Conservation (phyloP, 139 green algal species). For the Tetraselmis chui region DNA sequence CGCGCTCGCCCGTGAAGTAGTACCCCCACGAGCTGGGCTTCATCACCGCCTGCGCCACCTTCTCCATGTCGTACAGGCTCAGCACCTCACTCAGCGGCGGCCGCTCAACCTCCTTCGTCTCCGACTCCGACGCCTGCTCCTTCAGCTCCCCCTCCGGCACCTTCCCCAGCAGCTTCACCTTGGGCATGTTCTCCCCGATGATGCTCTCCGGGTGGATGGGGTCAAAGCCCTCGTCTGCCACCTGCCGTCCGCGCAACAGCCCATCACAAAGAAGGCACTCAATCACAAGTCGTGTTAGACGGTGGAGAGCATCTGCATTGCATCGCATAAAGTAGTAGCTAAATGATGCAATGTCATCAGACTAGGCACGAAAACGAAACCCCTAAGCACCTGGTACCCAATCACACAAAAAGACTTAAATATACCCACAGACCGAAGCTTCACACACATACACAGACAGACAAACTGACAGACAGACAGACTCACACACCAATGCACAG, state of each 20-base stretch:
- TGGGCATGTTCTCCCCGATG: slow-evolving; percentile 9
- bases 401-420: too few relatives aligned
- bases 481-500: too few relatives aligned
- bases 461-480: too few relatives aligned
- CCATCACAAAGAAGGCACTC: too few relatives aligned
- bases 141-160: slow-evolving; percentile 6
- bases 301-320: too few relatives aligned
- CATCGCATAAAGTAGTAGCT: too few relatives aligned
- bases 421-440: too few relatives aligned
- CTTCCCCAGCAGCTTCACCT: slow-evolving; percentile 10
- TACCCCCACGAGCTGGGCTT: slow-evolving; percentile 12
- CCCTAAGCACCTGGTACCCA: too few relatives aligned
- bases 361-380: too few relatives aligned
- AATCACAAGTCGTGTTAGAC: too few relatives aligned
- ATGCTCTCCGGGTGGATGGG: slow-evolving; percentile 12
- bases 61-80: slow-evolving; percentile 17
- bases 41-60: slow-evolving; percentile 11
- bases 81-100: slow-evolving; percentile 10
- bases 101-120: slow-evolving; percentile 1
- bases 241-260: not conserved
- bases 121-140: not conserved
- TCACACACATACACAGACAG: too few relatives aligned
- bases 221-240: slow-evolving; percentile 16
- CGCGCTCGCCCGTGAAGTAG: slow-evolving; percentile 8
- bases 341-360: too few relatives aligned